Percentiles rank a stretch among this genome's conserved stretches.
phyloP scores from a whole-genome alignment of 768 basidiomycete genomes.

The Tylopilus rubrobrunneus region DNA sequence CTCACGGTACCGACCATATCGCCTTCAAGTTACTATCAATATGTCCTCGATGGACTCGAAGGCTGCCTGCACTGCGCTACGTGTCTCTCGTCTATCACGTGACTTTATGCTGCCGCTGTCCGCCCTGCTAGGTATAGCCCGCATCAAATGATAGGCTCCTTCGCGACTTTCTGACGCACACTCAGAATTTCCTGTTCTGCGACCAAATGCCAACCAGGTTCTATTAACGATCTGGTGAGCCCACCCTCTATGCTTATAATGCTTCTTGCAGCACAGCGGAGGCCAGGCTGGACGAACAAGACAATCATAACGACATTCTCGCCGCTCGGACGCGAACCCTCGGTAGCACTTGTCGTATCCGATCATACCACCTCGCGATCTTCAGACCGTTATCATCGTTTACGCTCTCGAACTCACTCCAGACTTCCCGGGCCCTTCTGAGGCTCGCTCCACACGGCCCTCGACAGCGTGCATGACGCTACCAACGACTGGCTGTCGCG shows the following conservation, averaged over 20 bases:
- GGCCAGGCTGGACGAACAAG: conserved; percentile 53
- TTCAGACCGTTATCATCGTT: conserved; percentile 73
- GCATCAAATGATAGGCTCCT: background rate
- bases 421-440: conserved; percentile 75
- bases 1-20: conserved; percentile 22
- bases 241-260: conserved; percentile 26
- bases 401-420: conserved; percentile 74
- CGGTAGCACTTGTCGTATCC: conserved; percentile 68
- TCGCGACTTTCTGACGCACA: conserved; percentile 4
- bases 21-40: no score
- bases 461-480: conserved; percentile 81
- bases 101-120: conserved; percentile 4
- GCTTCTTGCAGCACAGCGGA: conserved; percentile 69
- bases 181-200: conserved; percentile 52
- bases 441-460: conserved; percentile 78
- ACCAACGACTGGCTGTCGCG: conserved; percentile 87
- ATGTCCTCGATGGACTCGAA: no score
- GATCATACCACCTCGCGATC: conserved; percentile 82
- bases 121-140: conserved; percentile 60
- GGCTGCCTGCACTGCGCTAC: conserved; percentile 6
- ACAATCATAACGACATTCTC: conserved; percentile 19
- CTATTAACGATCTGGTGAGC: conserved; percentile 71
- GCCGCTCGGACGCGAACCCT: no score
- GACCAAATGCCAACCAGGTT: conserved; percentile 44
- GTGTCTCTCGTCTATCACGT: conserved; percentile 17